Percentiles rank a stretch among this genome's conserved stretches.
These are phyloP conservation scores for Aspergillus sp. DNA, from an alignment of 2,329 filamentous ascomycete species.

Conservation along the genomic window DNA sequence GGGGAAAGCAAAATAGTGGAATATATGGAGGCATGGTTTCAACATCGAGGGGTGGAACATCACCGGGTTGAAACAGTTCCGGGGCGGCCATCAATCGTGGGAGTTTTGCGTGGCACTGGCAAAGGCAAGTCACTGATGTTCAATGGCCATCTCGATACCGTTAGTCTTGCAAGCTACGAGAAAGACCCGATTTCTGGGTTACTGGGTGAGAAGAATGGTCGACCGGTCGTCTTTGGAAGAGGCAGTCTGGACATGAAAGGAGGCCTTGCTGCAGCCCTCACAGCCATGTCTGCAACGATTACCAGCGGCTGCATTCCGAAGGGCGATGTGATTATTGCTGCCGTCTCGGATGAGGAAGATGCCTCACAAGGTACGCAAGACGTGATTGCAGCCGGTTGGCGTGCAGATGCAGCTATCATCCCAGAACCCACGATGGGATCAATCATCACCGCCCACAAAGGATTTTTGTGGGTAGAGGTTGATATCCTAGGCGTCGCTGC, in stretches of 20 bases:
- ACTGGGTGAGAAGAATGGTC: slow-evolving; percentile 29
- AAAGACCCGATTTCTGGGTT: slow-evolving; percentile 42
- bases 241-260: slow-evolving; percentile 51
- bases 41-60: slow-evolving; percentile 47
- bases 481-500: slow-evolving; percentile 31
- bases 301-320: slow-evolving; percentile 23
- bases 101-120: slow-evolving; percentile 43
- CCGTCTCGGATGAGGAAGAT: slow-evolving; percentile 52
- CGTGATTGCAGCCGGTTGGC: slow-evolving; percentile 49
- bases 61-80: slow-evolving; percentile 45
- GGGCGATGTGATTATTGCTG: slow-evolving; percentile 51
- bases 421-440: slow-evolving; percentile 44
- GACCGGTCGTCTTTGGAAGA: slow-evolving; percentile 38
- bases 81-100: slow-evolving; percentile 49
- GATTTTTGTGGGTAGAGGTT: slow-evolving; percentile 39
- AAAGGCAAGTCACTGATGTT: slow-evolving; percentile 48
- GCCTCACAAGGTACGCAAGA: slow-evolving; percentile 49
- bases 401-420: slow-evolving; percentile 49
- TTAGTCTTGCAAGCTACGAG: slow-evolving; percentile 45
- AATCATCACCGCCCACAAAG: slow-evolving; percentile 47
- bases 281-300: slow-evolving; percentile 37
- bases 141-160: slow-evolving; percentile 52
- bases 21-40: slow-evolving; percentile 48
- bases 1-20: slow-evolving; percentile 45
- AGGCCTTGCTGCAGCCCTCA: slow-evolving; percentile 45